Conservation (phyloP, 768 basidiomycete species). For the Boletellus ananiceps region DNA sequence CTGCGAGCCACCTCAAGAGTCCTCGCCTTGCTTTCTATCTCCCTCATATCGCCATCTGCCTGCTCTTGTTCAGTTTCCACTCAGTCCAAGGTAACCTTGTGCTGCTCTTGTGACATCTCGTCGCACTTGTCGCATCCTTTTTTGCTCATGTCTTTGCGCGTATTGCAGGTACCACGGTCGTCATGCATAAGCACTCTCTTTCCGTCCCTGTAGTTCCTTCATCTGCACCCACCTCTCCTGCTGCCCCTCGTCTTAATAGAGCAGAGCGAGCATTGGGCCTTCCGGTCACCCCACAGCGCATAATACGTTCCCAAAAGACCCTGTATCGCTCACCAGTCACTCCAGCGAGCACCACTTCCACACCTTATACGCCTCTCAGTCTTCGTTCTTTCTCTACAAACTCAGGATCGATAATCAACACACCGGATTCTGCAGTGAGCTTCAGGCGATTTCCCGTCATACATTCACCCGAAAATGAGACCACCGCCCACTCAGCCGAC, state of each 20-base stretch:
- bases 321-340: slow-evolving; percentile 56
- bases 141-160: slow-evolving; percentile 8
- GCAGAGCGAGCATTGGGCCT: slow-evolving; percentile 28
- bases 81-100: slow-evolving; percentile 21
- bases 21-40: slow-evolving; percentile 20
- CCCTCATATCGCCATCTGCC: slow-evolving; percentile 24
- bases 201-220: slow-evolving; percentile 32
- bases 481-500: slow-evolving; percentile 30
- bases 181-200: slow-evolving; percentile 30
- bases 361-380: slow-evolving; percentile 69
- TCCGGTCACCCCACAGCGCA: slow-evolving; percentile 66
- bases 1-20: slow-evolving; percentile 20
- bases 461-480: slow-evolving; percentile 42
- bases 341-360: slow-evolving; percentile 45
- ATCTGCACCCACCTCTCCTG: slow-evolving; percentile 44
- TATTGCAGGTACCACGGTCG: slow-evolving; percentile 13
- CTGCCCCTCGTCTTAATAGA: slow-evolving; percentile 33
- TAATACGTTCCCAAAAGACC: slow-evolving; percentile 41
- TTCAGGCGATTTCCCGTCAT: slow-evolving; percentile 41
- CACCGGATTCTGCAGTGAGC: slow-evolving; percentile 43
- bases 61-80: slow-evolving; percentile 11
- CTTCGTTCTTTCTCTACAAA: slow-evolving; percentile 57
- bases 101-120: neutral
- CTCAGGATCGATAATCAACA: slow-evolving; percentile 50
- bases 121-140: neutral